Evolutionary conservation across 139 green algal genomes (phyloP).

Genomic region (Picochlorum sp.): DNA sequence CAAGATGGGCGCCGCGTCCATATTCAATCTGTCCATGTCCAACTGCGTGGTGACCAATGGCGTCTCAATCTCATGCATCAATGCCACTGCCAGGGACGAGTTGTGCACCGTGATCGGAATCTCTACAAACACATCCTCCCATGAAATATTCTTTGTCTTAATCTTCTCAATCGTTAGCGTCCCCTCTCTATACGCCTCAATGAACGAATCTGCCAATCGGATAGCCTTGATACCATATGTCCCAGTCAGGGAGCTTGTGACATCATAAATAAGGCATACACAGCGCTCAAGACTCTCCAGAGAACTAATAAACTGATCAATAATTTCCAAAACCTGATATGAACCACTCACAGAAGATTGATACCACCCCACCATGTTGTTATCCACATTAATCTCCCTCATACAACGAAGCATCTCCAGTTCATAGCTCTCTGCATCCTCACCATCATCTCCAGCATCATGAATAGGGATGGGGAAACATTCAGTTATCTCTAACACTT

Average conservation of each 20-base stretch:
- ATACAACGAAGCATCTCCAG: slow-evolving; percentile 98
- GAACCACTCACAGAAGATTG: slow-evolving; percentile 50
- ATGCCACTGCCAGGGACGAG: slow-evolving; percentile 59
- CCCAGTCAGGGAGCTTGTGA: slow-evolving; percentile 27
- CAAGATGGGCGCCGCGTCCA: slow-evolving; percentile 66
- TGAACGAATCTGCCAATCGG: slow-evolving; percentile 81
- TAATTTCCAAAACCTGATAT: slow-evolving; percentile 89
- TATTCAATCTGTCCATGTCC: slow-evolving; percentile 62
- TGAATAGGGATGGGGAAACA: slow-evolving; percentile 94
- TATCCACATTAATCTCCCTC: slow-evolving; percentile 96
- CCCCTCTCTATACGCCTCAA: slow-evolving; percentile 62
- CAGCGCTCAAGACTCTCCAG: slow-evolving; percentile 91
- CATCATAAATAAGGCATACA: slow-evolving; percentile 95
- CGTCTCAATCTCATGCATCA: slow-evolving; percentile 61
- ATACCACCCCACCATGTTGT: slow-evolving; percentile 98
- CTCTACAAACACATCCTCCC: slow-evolving; percentile 92
- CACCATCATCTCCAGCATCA: slow-evolving; percentile 44
- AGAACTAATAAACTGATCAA: slow-evolving; percentile 98
- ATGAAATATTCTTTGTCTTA: slow-evolving; percentile 45
- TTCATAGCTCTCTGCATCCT: slow-evolving; percentile 87
- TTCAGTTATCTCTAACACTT: slow-evolving; percentile 93
- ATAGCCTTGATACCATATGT: slow-evolving; percentile 68
- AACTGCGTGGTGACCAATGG: slow-evolving; percentile 17
- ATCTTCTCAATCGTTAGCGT: slow-evolving; percentile 55
- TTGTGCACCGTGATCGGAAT: slow-evolving; percentile 86